These are phyloP conservation scores for Selaginella tamariscina DNA, from an alignment of 75 land plant species.

Conservation along the genomic window DNA sequence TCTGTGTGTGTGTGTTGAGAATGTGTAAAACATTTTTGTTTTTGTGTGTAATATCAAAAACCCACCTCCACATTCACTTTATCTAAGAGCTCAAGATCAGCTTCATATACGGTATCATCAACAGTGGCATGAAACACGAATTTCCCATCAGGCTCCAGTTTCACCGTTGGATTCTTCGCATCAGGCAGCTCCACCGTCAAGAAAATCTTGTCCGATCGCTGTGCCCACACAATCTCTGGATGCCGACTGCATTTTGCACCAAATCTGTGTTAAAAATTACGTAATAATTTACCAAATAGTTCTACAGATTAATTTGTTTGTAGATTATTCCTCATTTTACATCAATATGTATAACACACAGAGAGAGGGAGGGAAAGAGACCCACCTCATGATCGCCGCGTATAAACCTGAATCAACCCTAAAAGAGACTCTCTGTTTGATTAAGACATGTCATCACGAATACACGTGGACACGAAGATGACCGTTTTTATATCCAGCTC, in stretches of 20 bases:
- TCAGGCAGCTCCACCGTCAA: slow-evolving; percentile 58
- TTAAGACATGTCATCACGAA: too few relatives aligned
- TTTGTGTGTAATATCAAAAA: background rate
- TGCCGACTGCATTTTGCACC: slow-evolving; percentile 61
- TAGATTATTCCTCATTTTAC: too few relatives aligned
- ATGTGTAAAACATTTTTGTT: background rate
- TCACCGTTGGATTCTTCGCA: slow-evolving; percentile 51
- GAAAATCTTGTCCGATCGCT: slow-evolving; percentile 55
- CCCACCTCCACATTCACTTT: slow-evolving; percentile 43
- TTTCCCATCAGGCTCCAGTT: slow-evolving; percentile 52
- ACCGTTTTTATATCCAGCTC: too few relatives aligned
- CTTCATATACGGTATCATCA: slow-evolving; percentile 32
- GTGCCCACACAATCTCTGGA: slow-evolving; percentile 78
- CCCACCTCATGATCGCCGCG: too few relatives aligned
- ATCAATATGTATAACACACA: too few relatives aligned
- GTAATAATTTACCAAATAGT: too few relatives aligned
- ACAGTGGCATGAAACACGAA: slow-evolving; percentile 47
- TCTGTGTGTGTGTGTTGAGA: background rate
- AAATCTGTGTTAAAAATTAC: too few relatives aligned
- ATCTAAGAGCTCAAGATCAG: slow-evolving; percentile 45
- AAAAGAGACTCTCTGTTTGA: too few relatives aligned
- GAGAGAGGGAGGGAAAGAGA: too few relatives aligned
- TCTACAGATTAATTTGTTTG: too few relatives aligned
- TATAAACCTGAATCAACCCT: too few relatives aligned
- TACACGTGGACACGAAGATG: too few relatives aligned